These are phyloP conservation scores for Melampsora larici-populina DNA, from an alignment of 1,284 basidiomycete genomes.

Conservation along the genomic window DNA sequence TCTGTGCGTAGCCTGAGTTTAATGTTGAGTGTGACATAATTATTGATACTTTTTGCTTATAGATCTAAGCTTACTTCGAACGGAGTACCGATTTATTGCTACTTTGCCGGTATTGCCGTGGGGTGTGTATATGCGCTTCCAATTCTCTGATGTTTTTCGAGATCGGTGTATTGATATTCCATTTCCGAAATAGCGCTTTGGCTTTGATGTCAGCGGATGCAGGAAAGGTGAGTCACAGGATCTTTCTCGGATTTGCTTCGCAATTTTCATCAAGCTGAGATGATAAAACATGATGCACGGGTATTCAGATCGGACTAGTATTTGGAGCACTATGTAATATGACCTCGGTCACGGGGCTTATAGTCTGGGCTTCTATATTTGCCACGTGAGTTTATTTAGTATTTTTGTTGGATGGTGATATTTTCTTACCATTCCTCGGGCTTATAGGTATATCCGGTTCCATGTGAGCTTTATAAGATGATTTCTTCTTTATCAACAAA, in stretches of 20 bases:
- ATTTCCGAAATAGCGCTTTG: slow-evolving; percentile 60
- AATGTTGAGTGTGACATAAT: not conserved
- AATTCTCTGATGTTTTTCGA: not conserved
- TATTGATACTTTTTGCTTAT: not conserved
- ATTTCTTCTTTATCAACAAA: too few relatives aligned
- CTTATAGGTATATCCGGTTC: slow-evolving; percentile 42
- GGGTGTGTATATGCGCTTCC: slow-evolving; percentile 4
- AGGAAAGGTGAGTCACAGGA: slow-evolving; percentile 58
- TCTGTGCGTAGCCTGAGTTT: slow-evolving; percentile 12
- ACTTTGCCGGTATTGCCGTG: slow-evolving; percentile 27
- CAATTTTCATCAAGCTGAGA: too few relatives aligned
- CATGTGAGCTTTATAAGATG: slow-evolving; percentile 18
- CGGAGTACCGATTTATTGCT: slow-evolving; percentile 39
- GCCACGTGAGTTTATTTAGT: slow-evolving; percentile 69
- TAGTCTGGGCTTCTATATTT: slow-evolving; percentile 80
- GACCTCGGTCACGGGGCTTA: slow-evolving; percentile 59
- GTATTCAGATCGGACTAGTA: slow-evolving; percentile 19
- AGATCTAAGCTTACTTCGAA: slow-evolving; percentile 29
- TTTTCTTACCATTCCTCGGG: too few relatives aligned
- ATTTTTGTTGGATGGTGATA: too few relatives aligned
- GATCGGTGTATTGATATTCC: not conserved
- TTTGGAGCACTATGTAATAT: slow-evolving; percentile 36
- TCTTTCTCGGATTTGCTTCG: too few relatives aligned
- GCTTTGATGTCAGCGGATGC: slow-evolving; percentile 51
- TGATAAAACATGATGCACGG: too few relatives aligned